Base-by-base conservation (phyloP, 1,139 yeast species). In the Sugiyamaella neomexicana region DNA sequence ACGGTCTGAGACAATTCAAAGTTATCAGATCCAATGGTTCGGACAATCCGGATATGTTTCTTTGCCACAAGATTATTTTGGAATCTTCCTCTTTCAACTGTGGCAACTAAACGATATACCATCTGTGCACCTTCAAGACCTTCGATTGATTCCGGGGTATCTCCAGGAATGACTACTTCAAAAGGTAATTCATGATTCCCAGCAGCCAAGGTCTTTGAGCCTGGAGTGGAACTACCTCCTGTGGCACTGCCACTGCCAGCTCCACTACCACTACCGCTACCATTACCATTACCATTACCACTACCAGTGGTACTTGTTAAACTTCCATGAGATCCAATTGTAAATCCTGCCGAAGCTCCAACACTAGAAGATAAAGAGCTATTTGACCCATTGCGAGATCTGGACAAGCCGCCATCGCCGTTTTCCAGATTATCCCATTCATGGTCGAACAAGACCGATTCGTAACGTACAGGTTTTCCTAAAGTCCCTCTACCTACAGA, bases 181-280 rank as follows among this genome's bases (percentile, higher is more conserved):
- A 93, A 93, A 0, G 99, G 98, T 63, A 93, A 81, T 66, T 89
- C 96, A 68, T 93, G 90, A 68, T 89, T 89, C 0, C 99, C 99
- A 59, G 78, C 82, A 0, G 77, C 76, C 52, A 86, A 69, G 4
- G 63, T 57, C 32, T 58, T 60, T 4, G 59, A 44, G 40, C 55
- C 46, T 15, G 41, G 25, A 31, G 39, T 54, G 23, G n/a, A 9
- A 29, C 34, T 29, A 29, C 34, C 34, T 29, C 42, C 39, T 12
- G 49, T 15, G 17, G 36, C 23, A 23, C 48, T 40, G 15, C 52
- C 37, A 27, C 50, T 44, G 23, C 45, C 41, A 17, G 47, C 16
- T 25, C 31, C 32, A 29, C 23, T 10, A 13, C 15, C 20, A 17
- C 40, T 34, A 34, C 46, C 38, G n/a, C 46, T 34, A 31, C 45